Evolutionary conservation across 352 stramenopile species (phyloP), one percentile per base, ranked within the genome.

Genomic region (Phytophthora kernoviae): DNA sequence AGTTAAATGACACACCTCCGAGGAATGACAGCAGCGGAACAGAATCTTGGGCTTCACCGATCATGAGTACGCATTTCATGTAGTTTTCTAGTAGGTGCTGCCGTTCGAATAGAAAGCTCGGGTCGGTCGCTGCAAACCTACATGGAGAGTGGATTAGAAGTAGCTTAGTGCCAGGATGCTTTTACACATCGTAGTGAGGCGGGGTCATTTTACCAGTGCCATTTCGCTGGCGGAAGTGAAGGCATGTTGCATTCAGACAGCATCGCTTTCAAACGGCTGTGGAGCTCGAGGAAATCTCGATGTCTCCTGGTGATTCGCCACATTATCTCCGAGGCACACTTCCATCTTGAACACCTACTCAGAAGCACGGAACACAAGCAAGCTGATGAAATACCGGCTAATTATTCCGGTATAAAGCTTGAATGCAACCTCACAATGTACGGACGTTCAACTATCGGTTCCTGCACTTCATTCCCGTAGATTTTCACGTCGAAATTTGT

Each of bases 1-100:
- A n/a, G n/a, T 9, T 39, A 14, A 7, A 17, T 18, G 5, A 43
- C 36, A 22, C 37, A 88, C 81, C 81, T 49, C 81, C 81, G 0
- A 90, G 70, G 45, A 90, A 90, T 10, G 74, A 70, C 2, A 90
- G 65, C 36, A 88, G 21, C 18, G 65, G 51, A 7, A 79, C 72
- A 5, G 78, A 81, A n/a, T 65, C 48, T 7, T 74, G 55, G 1
- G 75, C 34, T 14, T 47, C 14, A 9, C 84, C 69, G 27, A 90
- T 66, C 53, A 83, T 62, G 30, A 84, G 57, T 8, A 88, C 20
- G 3, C 72, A 50, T 18, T 73, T 66, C 15, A 90, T 34, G 47
- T 87, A 90, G 24, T 70, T 64, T 34, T 73, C 62, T n/a, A 90
- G 76, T n/a, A 39, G 45, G 14, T 58, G 14, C 24, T 69, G 66